Base-by-base conservation (phyloP, 2,329 filamentous ascomycete species). In the Fusarium chaquense region DNA sequence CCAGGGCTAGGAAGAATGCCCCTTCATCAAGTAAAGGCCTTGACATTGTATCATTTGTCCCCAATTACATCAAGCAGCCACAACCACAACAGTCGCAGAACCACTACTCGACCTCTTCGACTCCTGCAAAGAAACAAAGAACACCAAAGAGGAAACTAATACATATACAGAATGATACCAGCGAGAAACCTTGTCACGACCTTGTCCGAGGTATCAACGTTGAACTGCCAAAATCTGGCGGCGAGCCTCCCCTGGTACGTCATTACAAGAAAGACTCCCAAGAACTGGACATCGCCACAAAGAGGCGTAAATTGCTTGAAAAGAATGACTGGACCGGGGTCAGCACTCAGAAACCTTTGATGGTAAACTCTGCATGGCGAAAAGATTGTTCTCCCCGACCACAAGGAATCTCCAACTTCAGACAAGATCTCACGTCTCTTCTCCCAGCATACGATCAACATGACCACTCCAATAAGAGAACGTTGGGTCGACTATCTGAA, bases 311-410 rank as follows among this genome's bases (percentile, higher is more conserved):
- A 45, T 62, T 79, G 5, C 59, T 79, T 20, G 52, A 73, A 12
- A 75, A 72, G 43, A 56, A 47, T 13, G 75, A 78, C 33, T 81
- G 79, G 78, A 75, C 73, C 1, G 77, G 79, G 5, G 62, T 79
- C 9, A 63, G 61, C 20, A 51, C 77, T 13, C 78, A 80, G 46
- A 80, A 78, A 49, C 67, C 75, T 11, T 62, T 78, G 16, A 44
- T 62, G 3, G 58, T 73, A 10, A 62, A 73, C 13, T 74, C 72
- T 44, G 58, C 73, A 8, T 62, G 62, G 46, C 62, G 67, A 24
- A 61, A 43, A 24, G 56, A 58, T 18, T 43, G 15, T 26, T 30
- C 16, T 20, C 13, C 22, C 9, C 22, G 26, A 20, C 20, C 32
- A 18, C n/a, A n/a, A 43, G 16, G 30, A 20, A 70, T 44, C 22